phyloP scores from a whole-genome alignment of 805 yeast species.

The Ogataea minuta region DNA sequence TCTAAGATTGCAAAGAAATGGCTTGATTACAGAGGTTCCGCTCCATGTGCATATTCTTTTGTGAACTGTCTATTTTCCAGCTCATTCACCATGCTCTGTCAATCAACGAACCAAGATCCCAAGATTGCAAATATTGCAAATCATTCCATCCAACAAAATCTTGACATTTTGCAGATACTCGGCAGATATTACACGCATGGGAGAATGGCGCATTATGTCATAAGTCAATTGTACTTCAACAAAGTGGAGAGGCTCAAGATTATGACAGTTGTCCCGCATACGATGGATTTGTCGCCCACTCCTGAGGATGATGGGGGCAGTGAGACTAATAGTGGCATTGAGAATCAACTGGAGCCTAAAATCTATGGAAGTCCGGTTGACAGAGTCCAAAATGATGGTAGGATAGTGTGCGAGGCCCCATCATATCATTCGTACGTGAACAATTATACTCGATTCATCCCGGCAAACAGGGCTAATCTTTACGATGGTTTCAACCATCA shows the following conservation, averaged over 20 bases:
- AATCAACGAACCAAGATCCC: slow-evolving; percentile 34
- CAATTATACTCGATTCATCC: slow-evolving; percentile 12
- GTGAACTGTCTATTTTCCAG: slow-evolving; percentile 50
- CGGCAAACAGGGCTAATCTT: slow-evolving; percentile 4
- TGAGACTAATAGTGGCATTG: not conserved
- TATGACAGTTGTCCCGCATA: not conserved
- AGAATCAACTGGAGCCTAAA: slow-evolving; percentile 6
- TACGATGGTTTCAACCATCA: not conserved
- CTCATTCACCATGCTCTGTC: slow-evolving; percentile 61
- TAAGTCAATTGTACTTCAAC: slow-evolving; percentile 14
- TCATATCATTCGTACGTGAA: slow-evolving; percentile 13
- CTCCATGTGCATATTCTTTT: slow-evolving; percentile 11
- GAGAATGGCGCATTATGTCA: slow-evolving; percentile 17
- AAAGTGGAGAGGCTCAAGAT: slow-evolving; percentile 8
- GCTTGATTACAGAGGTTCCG: slow-evolving; percentile 41
- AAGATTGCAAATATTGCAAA: slow-evolving; percentile 15
- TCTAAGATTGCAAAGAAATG: slow-evolving; percentile 53
- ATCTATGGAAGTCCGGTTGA: slow-evolving; percentile 3
- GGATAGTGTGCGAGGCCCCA: not conserved
- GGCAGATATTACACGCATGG: slow-evolving; percentile 45
- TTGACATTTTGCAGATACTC: slow-evolving; percentile 33
- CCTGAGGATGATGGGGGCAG: slow-evolving; percentile 2
- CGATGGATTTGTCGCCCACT: not conserved
- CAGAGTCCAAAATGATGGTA: slow-evolving; percentile 4
- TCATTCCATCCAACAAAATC: slow-evolving; percentile 7